A percentile compares a stretch with the other conserved stretches of the same genome.
These are phyloP conservation scores for Mrakia hoshinonis DNA, from an alignment of 768 basidiomycete genomes.

Conservation along the genomic window DNA sequence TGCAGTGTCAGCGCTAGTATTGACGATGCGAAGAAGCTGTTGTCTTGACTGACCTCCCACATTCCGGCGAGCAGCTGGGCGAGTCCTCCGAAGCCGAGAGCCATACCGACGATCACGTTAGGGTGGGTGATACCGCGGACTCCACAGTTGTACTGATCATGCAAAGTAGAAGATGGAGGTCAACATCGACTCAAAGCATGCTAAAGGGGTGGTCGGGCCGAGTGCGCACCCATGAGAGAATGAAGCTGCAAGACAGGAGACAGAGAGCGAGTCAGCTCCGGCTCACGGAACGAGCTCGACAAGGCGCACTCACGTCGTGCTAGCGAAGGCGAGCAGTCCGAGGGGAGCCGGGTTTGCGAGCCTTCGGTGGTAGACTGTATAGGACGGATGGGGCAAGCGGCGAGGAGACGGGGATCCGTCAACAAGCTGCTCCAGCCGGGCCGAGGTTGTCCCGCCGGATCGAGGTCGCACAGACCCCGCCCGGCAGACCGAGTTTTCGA, in stretches of 20 bases:
- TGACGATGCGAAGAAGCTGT: neutral
- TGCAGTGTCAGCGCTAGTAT: neutral
- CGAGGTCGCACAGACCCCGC: too few relatives aligned
- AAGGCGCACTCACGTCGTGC: neutral
- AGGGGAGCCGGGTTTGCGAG: constrained; percentile 23
- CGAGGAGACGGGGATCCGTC: neutral
- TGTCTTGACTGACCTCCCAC: constrained; percentile 22
- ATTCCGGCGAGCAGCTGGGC: constrained; percentile 27
- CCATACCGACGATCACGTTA: constrained; percentile 26
- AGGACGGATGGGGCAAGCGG: neutral
- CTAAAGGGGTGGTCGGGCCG: neutral
- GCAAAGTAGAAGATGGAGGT: neutral
- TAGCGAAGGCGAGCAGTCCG: constrained; percentile 21
- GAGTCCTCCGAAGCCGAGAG: constrained; percentile 26
- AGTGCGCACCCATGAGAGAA: constrained; percentile 3
- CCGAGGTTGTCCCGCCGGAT: too few relatives aligned
- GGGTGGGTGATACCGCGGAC: constrained; percentile 26
- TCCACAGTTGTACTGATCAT: constrained; percentile 11
- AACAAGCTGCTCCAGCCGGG: neutral
- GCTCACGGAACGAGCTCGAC: neutral
- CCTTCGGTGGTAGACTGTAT: constrained; percentile 19
- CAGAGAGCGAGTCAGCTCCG: neutral
- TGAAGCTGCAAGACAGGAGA: neutral
- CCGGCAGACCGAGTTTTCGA: neutral
- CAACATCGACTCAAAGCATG: neutral